phyloP scores from a whole-genome alignment of 2,329 filamentous ascomycete genomes.

The Aspergillus quadrilineatus region DNA sequence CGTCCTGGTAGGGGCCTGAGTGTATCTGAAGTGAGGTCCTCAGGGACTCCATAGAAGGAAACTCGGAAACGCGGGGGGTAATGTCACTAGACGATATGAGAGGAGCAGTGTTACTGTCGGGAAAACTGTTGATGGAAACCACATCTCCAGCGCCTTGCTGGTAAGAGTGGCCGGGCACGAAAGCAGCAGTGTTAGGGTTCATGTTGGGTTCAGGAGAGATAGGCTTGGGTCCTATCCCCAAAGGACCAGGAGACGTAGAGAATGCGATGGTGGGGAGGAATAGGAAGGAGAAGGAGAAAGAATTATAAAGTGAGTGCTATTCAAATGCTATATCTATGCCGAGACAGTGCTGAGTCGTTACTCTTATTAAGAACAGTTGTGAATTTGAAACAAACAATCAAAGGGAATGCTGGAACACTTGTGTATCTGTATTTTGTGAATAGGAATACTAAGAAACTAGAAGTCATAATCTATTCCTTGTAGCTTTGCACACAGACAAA shows the following conservation, averaged over 20 bases:
- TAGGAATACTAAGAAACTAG: background rate
- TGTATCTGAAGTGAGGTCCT: background rate
- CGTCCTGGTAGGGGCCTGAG: background rate
- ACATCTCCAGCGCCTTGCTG: background rate
- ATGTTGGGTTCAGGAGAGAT: background rate
- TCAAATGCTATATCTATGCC: background rate
- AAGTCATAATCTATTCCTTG: background rate
- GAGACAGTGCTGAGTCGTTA: background rate
- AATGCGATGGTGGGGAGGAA: background rate
- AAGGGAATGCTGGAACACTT: background rate
- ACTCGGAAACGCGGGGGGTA: background rate
- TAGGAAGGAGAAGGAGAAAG: background rate
- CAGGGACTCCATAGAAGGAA: background rate
- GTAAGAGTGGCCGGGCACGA: conserved; percentile 1
- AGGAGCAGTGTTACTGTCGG: background rate
- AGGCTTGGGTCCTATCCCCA: background rate
- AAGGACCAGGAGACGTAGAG: background rate
- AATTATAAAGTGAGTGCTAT: background rate
- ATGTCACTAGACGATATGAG: background rate
- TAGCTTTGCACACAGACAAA: background rate
- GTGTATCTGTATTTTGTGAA: background rate
- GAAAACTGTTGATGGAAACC: background rate
- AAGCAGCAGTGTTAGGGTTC: conserved; percentile 8
- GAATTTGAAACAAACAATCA: background rate
- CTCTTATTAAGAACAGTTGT: background rate